Conservation (phyloP, 2,329 filamentous ascomycete species). For the Calonectria ilicicola region DNA sequence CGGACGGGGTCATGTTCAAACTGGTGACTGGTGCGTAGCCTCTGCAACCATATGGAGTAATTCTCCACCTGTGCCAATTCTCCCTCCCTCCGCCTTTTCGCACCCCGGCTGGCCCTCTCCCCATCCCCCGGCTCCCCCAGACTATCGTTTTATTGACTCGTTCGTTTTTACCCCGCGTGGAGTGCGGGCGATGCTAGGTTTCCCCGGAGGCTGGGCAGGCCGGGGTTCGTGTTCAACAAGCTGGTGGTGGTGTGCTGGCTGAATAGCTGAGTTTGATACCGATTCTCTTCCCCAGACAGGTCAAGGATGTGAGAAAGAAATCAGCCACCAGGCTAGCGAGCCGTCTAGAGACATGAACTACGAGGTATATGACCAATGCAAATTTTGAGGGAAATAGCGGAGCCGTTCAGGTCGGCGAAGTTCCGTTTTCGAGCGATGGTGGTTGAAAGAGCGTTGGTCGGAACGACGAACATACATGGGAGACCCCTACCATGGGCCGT, state of each 20-base stretch:
- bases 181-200: neutral
- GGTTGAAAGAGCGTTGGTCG: neutral
- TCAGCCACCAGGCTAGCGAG: neutral
- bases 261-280: neutral
- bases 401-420: constrained; percentile 4
- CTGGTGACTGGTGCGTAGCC: neutral
- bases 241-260: neutral
- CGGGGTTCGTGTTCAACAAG: neutral
- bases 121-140: constrained; percentile 15
- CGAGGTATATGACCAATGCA: neutral
- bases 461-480: neutral
- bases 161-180: constrained; percentile 21
- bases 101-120: neutral
- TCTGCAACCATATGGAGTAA: neutral
- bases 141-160: constrained; percentile 1
- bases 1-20: constrained; percentile 5
- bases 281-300: neutral
- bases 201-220: constrained; percentile 1
- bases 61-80: constrained; percentile 19
- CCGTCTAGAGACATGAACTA: neutral
- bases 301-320: neutral
- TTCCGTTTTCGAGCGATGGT: constrained; percentile 2
- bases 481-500: neutral
- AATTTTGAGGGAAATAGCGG: neutral
- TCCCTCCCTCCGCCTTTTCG: constrained; percentile 3